Evolutionary conservation across 495 filamentous ascomycete genomes (phyloP).

Genomic region (Tuber magnatum): DNA sequence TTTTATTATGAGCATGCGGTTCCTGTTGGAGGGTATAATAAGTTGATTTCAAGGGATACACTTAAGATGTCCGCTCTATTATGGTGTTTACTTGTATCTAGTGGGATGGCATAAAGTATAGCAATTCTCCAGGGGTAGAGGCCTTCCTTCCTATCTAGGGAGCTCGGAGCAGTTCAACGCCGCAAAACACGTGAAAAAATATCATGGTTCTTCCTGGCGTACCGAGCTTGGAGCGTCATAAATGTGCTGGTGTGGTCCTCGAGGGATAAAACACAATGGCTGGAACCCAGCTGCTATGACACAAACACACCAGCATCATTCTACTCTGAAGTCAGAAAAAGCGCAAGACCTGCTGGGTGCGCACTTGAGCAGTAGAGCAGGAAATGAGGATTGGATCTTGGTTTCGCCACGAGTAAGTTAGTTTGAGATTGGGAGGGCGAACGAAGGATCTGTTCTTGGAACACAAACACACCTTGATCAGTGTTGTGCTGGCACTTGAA

Average conservation of each 20-base stretch:
- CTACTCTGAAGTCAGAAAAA: too few relatives aligned
- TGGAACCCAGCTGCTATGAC: too few relatives aligned
- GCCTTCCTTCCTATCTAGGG: neutral
- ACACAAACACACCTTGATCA: neutral
- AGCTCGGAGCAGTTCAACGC: neutral
- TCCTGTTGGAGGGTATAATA: neutral
- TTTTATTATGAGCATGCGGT: neutral
- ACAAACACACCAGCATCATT: too few relatives aligned
- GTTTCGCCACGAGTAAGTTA: neutral
- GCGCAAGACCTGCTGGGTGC: too few relatives aligned
- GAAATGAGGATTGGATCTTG: neutral
- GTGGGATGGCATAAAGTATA: neutral
- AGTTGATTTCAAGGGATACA: neutral
- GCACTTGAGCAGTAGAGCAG: neutral
- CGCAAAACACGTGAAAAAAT: neutral
- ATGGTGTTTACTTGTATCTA: neutral
- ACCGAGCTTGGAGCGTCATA: neutral
- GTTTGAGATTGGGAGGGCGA: neutral
- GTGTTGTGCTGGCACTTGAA: too few relatives aligned
- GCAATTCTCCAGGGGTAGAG: neutral
- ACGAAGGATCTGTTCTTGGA: neutral
- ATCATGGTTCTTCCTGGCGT: neutral
- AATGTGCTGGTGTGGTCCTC: neutral
- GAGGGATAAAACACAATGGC: too few relatives aligned
- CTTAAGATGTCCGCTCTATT: neutral